Evolutionary conservation across 2,329 filamentous ascomycete species (phyloP), one percentile per base, ranked within the genome.

Genomic region (Madurella mycetomatis): DNA sequence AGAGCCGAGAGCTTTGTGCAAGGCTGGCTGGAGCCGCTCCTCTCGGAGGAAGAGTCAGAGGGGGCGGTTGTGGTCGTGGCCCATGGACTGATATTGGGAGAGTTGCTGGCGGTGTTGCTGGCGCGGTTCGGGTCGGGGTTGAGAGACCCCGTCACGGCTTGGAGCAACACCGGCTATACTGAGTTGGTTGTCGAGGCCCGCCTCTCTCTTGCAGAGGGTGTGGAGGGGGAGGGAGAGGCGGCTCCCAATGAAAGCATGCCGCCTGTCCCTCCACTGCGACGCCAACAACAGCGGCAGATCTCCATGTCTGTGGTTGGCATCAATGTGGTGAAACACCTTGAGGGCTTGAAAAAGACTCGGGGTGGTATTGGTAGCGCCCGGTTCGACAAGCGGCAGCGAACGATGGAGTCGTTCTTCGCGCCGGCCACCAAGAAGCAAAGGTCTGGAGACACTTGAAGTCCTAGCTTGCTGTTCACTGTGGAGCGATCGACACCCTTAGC

Each of bases 341-440:
- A 75, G 43, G 83, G 85, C 30, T 73, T 96, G 54, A 92, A 86
- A 68, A 87, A 90, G 69, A 92, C 90, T 9, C 77, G 86, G 19
- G 89, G 90, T 31, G 91, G 91, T 3, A 87, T 96, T 53, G 90
- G 90, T 51, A 94, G 87, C 63, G 79, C 87, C 40, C 78, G 80
- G 53, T 85, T 89, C 66, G 91, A 96, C 67, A 77, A 81, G 11
- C 84, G 78, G 45, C 92, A 96, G 69, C 85, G 80, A 65, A 90
- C 81, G 16, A 80, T 96, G 62, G 83, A 89, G 44, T 80, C 80
- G 0, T 96, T 94, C 73, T 92, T 96, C 70, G 58, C 53, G 1
- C 64, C 71, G 4, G 53, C 67, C 5, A 59, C 69, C 0, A 84
- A 85, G 65, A 80, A 80, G 66, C 72, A 72, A 81, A 73, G 61